A percentile compares a stretch with the other conserved stretches of the same genome.
Evolutionary conservation across 306 rosid species (phyloP).

Genomic region (Sechiopsis laciniata): DNA sequence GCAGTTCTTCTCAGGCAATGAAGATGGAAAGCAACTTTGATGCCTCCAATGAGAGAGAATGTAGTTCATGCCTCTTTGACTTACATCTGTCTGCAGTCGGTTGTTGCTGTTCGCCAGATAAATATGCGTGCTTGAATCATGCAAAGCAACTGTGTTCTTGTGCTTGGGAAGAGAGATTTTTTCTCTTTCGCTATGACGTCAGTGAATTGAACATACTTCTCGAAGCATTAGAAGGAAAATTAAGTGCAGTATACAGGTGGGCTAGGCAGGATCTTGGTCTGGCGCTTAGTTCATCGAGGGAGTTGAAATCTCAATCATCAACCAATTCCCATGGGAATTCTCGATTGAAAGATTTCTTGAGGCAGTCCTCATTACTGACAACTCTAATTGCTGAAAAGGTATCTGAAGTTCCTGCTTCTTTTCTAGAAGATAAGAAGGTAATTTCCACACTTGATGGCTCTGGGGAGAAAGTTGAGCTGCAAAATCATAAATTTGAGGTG

Average conservation of each 20-base stretch:
- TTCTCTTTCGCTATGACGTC: constrained; percentile 86
- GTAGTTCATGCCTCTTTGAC: constrained; percentile 76
- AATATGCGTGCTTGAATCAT: constrained; percentile 89
- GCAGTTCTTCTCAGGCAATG: constrained; percentile 55
- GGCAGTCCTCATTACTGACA: constrained; percentile 30
- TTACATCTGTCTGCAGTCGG: constrained; percentile 93
- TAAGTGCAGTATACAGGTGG: constrained; percentile 96
- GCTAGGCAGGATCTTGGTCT: constrained; percentile 88
- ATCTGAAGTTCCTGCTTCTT: constrained; percentile 31
- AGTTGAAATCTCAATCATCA: constrained; percentile 32
- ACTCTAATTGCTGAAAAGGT: constrained; percentile 29
- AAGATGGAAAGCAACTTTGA: constrained; percentile 93
- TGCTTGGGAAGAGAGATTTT: constrained; percentile 66
- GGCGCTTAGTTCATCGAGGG: constrained; percentile 61
- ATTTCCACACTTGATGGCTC: constrained; percentile 22
- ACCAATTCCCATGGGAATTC: constrained; percentile 33
- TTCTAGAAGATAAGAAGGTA: constrained; percentile 26
- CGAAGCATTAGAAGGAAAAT: constrained; percentile 95
- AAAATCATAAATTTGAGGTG: constrained; percentile 23
- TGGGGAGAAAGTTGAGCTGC: constrained; percentile 28
- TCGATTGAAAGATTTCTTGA: constrained; percentile 34
- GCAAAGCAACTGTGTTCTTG: constrained; percentile 83
- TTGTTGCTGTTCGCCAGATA: constrained; percentile 79
- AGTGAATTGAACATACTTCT: constrained; percentile 71
- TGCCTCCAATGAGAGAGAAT: constrained; percentile 82